Evolutionary conservation across 139 green algal genomes (phyloP), one percentile per base, ranked within the genome.

Genomic region (Auxenochlorella protothecoides): DNA sequence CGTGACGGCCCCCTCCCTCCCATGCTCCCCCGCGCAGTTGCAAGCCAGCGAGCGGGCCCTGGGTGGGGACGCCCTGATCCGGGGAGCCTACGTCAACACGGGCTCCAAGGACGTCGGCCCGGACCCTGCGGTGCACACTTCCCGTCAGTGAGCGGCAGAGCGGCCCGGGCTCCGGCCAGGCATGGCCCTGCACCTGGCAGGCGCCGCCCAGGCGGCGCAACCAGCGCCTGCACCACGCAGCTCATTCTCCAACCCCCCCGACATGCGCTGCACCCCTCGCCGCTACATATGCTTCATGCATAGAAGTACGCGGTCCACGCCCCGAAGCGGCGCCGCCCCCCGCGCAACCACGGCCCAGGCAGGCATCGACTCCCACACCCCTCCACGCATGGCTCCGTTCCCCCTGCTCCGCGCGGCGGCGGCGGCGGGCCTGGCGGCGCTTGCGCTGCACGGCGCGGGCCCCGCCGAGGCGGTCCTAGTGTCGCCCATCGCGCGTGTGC

Each of bases 71-170:
- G 77, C 77, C 44, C 60, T 68, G 44, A 81, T 88, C 6, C 78
- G 87, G 5, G 87, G 87, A 5, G 76, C 85, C 3, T 92, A 91
- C 79, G 80, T 78, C 53, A 92, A 92, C 80, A 78, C 74, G 5
- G 85, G 84, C 10, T 86, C 78, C 9, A 84, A 74, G 53, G 87
- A 92, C 71, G 74, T 83, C 12, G 87, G 87, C 4, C 80, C 77
- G 3, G 85, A 90, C 72, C 27, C 27, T 44, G 27, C 27, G 27
- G 27, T 44, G 27, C 27, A 44, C 27, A 44, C 27, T 44, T 44
- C 27, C 27, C 27, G 27, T 44, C 27, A 44, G 27, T 44, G 27
- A 44, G 0, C 27, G 27, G 27, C 27, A 44, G 27, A 44, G 27
- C 27, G 27, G 27, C 27, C 27, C 27, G 27, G 27, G 27, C 27